A percentile compares a stretch with the other conserved stretches of the same genome.
phyloP scores from a whole-genome alignment of 164 flowering plant genomes.

The Tetrastigma voinierianum region DNA sequence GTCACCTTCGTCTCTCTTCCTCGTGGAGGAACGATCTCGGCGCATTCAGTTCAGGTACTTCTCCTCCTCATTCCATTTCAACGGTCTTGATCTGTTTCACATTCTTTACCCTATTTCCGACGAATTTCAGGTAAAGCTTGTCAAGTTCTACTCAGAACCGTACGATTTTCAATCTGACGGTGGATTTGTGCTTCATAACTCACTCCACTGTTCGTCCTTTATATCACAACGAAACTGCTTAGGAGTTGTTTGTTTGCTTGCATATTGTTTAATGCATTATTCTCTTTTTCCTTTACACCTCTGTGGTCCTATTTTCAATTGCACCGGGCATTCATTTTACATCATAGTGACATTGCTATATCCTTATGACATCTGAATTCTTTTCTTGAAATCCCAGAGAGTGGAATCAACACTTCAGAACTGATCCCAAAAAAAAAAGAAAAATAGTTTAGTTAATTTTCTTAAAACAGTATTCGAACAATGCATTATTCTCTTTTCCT shows the following conservation, averaged over 20 bases:
- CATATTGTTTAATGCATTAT: constrained; percentile 1
- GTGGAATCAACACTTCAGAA: too few species aligned
- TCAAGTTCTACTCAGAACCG: background rate
- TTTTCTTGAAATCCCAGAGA: too few species aligned
- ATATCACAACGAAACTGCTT: background rate
- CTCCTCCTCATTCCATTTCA: background rate
- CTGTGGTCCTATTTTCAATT: too few species aligned
- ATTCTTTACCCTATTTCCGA: background rate
- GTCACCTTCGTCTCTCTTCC: constrained; percentile 66
- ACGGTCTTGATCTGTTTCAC: background rate
- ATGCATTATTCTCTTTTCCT: background rate
- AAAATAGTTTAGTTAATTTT: too few species aligned
- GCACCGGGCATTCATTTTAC: too few species aligned
- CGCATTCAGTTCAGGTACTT: constrained; percentile 70
- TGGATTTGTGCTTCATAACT: background rate
- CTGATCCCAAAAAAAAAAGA: too few species aligned
- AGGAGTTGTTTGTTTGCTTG: background rate
- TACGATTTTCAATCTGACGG: constrained; percentile 9
- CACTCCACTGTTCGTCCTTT: background rate
- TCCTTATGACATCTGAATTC: too few species aligned
- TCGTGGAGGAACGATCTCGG: constrained; percentile 57
- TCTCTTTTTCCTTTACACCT: too few species aligned
- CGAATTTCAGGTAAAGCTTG: too few species aligned
- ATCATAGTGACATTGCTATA: too few species aligned
- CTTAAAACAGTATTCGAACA: too few species aligned